These are phyloP conservation scores for Erythrophleum fordii DNA, from an alignment of 306 rosid genomes.

Conservation along the genomic window DNA sequence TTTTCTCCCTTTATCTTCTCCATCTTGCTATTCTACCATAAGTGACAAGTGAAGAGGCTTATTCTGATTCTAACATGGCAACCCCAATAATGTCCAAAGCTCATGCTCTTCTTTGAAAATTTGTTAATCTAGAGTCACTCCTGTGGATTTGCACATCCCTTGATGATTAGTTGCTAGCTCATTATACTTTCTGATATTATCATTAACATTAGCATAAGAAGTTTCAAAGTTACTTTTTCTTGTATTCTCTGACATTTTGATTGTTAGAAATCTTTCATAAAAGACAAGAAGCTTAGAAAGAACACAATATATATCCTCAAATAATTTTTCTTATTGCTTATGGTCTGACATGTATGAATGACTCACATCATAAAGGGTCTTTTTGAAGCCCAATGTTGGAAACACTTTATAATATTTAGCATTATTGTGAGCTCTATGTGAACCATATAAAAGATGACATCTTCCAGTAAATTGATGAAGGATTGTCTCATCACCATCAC, in stretches of 20 bases:
- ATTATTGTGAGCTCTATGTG: slow-evolving; percentile 96
- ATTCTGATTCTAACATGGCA: too few species aligned
- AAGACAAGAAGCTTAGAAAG: slow-evolving; percentile 83
- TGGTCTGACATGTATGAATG: slow-evolving; percentile 97
- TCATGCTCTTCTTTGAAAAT: slow-evolving; percentile 95
- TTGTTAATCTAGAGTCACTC: slow-evolving; percentile 92
- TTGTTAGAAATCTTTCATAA: slow-evolving; percentile 64
- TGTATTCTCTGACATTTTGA: slow-evolving; percentile 44
- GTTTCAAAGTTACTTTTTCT: slow-evolving; percentile 42
- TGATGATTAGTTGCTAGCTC: slow-evolving; percentile 91
- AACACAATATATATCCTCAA: slow-evolving; percentile 84
- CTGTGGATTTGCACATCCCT: slow-evolving; percentile 96
- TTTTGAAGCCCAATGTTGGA: slow-evolving; percentile 96
- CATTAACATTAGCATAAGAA: slow-evolving; percentile 48
- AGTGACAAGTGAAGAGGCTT: too few species aligned
- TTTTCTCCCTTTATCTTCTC: too few species aligned
- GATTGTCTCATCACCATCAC: slow-evolving; percentile 71
- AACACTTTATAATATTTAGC: slow-evolving; percentile 98
- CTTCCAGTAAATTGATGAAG: slow-evolving; percentile 84
- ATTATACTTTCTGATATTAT: slow-evolving; percentile 60
- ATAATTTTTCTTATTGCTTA: slow-evolving; percentile 90
- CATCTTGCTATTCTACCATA: too few species aligned
- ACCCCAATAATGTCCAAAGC: slow-evolving; percentile 92
- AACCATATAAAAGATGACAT: slow-evolving; percentile 95
- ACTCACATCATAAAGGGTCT: slow-evolving; percentile 94